Base-by-base conservation (phyloP, 2,329 filamentous ascomycete genomes). In the Trichoderma pleuroti region DNA sequence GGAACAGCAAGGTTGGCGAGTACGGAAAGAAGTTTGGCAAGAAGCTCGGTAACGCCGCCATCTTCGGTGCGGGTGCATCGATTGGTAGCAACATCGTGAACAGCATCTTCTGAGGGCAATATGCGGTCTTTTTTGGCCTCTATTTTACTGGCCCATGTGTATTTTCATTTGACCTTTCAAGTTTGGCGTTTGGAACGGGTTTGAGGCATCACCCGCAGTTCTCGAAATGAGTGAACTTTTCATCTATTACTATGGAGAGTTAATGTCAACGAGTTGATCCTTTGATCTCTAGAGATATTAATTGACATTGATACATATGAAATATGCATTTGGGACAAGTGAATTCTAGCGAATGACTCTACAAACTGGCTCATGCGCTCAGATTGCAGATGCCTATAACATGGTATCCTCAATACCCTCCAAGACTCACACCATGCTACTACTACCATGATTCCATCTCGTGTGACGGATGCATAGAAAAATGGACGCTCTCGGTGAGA, bases 11-110 rank as follows among this genome's bases (percentile, higher is more conserved):
- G 84, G 84, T 90, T 18, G 86, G 89, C 73, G 86, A 93, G 81
- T 88, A 90, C 70, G 94, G 93, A 70, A 97, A 97, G 90, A 98
- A 98, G 84, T 92, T 98, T 81, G 94, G 95, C 75, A 97, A 97
- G 88, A 98, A 98, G 86, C 76, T 84, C 57, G 95, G 95, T 8
- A 90, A 90, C 76, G 86, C 87, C 57, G 93, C 94, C 32, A 93
- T 98, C 75, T 97, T 97, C 77, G 95, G 95, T 80, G 95, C 95
- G 61, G 94, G 95, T 81, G 94, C 95, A 62, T 96, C 93, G 1
- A 91, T 97, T 74, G 94, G 94, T 78, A 89, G 91, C 75, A 96
- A 97, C 78, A 89, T 97, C 78, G 93, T 97, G 75, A 96, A 97
- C 82, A 90, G 91, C 73, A 97, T 97, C 76, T 96, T 97, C 81